Evolutionary conservation across 768 basidiomycete genomes (phyloP), one percentile per base, ranked within the genome.

Genomic region (Crucibulum laeve): DNA sequence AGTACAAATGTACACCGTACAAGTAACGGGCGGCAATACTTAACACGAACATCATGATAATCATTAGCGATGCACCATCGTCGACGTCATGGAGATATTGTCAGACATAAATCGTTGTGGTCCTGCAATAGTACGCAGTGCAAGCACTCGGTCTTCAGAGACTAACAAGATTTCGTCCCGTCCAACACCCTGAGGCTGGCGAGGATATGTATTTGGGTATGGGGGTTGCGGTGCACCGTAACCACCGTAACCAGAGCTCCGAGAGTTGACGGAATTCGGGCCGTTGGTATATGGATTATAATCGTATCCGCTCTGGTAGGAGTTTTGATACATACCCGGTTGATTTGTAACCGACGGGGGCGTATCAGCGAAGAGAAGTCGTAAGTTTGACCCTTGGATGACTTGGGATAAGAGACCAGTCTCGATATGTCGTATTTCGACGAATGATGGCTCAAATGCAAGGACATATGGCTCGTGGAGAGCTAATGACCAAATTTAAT

Each of bases 391-490:
- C 47, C 93, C 91, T 58, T 93, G 90, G 41, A 97, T 96, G 54
- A 99, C 89, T 69, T 99, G 96, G 19, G 89, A 84, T 62, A 98
- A 77, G 26, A 80, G 68, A 8, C 96, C 93, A 1, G 87, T 92
- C 57, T 95, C 91, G 44, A 99, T 91, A 58, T 98, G 89, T 23
- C 93, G 84, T 38, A 99, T 86, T 65, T 99, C 96, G 55, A 98
- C 87, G 59, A 99, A 99, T 1, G 87, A 86, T 4, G 93, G 87
- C 59, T 98, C 96, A 58, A 99, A 94, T 0, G 95, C 96, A 39
- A 99, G 72, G 21, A 98, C 91, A 61, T 92, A 99, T 1, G 96
- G 95, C 65, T 93, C 94, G 57, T 93, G 90, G 10, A 98, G 78
- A 1, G 95, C 95, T 97, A 57, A 14, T 46, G 40, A 18, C 28